These are phyloP conservation scores for Plasmodiophora brassicae DNA, from an alignment of 208 protist genomes.

Conservation along the genomic window DNA sequence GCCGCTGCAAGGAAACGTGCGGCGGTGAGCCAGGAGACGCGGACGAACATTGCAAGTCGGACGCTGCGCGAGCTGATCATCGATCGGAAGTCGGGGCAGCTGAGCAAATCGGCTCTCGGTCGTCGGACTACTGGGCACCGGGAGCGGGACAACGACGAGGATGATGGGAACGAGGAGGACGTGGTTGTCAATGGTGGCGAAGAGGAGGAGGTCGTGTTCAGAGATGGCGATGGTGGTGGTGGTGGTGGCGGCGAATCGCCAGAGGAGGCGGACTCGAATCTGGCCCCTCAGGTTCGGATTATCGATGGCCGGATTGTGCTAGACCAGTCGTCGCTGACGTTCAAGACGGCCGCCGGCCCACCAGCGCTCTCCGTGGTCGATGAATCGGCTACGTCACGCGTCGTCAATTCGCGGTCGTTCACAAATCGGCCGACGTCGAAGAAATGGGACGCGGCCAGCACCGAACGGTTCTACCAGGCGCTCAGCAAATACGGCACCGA, in stretches of 20 bases:
- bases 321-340: slow-evolving; percentile 24
- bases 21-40: no score
- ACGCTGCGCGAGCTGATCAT: background rate
- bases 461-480: slow-evolving; percentile 28
- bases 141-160: background rate
- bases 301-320: background rate
- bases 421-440: background rate
- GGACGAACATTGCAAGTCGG: no score
- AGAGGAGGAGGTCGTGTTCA: background rate
- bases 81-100: background rate
- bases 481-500: slow-evolving; percentile 43
- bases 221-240: background rate
- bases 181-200: background rate
- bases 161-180: background rate
- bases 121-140: background rate
- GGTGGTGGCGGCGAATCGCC: background rate
- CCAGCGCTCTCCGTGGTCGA: background rate
- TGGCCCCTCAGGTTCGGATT: background rate
- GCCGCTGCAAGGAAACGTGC: no score
- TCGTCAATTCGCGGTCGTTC: background rate
- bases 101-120: slow-evolving; percentile 9
- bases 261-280: background rate
- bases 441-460: slow-evolving; percentile 30
- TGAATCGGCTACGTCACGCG: background rate
- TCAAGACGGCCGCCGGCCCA: background rate